Base-by-base conservation (phyloP, 2,329 filamentous ascomycete species). In the Xylariales sp. region DNA sequence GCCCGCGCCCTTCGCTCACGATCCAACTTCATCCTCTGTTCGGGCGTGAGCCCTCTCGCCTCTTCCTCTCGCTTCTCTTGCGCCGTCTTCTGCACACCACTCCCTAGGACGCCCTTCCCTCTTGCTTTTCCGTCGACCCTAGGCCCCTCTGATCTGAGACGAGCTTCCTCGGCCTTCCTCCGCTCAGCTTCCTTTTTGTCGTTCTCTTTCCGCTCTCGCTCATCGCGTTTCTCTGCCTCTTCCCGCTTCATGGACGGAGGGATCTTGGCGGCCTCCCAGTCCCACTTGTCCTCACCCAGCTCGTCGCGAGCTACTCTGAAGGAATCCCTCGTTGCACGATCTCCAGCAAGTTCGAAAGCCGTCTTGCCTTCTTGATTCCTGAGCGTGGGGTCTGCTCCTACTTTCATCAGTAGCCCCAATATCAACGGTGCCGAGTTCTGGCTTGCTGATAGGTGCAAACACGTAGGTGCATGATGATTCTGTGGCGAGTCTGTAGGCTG, bases 1-100 rank as follows among this genome's bases (percentile, higher is more conserved):
- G 93, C 93, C 54, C 91, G 80, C 4, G 93, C 93, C 56, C 91
- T 83, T 53, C 89, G 74, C 66, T 98, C 93, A 52, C 93, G 73
- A 62, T 97, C 93, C 40, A 97, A 63, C 59, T 78, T 80, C 76
- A 82, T 78, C 59, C 82, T 79, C 78, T 93, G 90, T 66, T 97
- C 91, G 0, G 88, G 82, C 31, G 87, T 94, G 68, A 97, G 71
- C 0, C 91, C 90, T 48, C 88, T 79, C 36, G 77, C 76, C 62
- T 96, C 89, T 57, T 94, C 88, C 57, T 91, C 86, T 48, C 89
- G 76, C 57, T 77, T 80, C 60, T 96, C 88, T 53, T 89, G 80
- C 0, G 84, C 84, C 14, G 86, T 86, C 71, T 89, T 90, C 49
- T 76, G 74, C 20, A 78, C 64, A 21, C 69, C 72, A 2, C 74